phyloP scores from a whole-genome alignment of 2,329 filamentous ascomycete species.

The Verticillium nonalfalfae region DNA sequence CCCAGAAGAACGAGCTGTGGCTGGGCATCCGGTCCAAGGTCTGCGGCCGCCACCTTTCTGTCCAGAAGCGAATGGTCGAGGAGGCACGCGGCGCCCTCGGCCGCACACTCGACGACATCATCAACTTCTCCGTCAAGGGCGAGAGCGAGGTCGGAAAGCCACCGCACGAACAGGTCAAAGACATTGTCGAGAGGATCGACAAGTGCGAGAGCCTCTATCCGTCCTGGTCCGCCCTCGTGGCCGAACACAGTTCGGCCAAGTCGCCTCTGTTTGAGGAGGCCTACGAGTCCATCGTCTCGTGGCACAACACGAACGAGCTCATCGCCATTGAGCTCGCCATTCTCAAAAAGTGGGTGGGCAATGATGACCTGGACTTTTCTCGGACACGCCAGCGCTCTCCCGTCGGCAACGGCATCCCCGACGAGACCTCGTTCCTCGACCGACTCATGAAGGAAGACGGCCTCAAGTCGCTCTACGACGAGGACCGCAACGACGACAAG shows the following conservation, averaged over 20 bases:
- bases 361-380: conserved; percentile 87
- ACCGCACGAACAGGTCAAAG: conserved; percentile 80
- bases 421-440: conserved; percentile 92
- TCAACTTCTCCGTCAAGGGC: conserved; percentile 89
- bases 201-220: conserved; percentile 82
- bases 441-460: conserved; percentile 93
- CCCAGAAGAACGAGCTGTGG: conserved; percentile 79
- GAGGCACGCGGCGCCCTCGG: conserved; percentile 72
- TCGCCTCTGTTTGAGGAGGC: conserved; percentile 75
- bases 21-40: conserved; percentile 77
- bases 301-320: conserved; percentile 94
- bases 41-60: conserved; percentile 75
- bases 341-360: conserved; percentile 93
- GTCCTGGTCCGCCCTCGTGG: conserved; percentile 66
- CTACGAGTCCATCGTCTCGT: conserved; percentile 83
- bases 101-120: conserved; percentile 76
- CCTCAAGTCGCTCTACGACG: conserved; percentile 82
- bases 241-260: conserved; percentile 68
- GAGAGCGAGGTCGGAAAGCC: conserved; percentile 87
- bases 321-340: conserved; percentile 94
- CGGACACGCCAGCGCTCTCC: conserved; percentile 65
- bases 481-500: conserved; percentile 31
- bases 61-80: conserved; percentile 83
- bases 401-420: conserved; percentile 66
- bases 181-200: conserved; percentile 85